Evolutionary conservation across 257 asterid genomes (phyloP), one percentile per base, ranked within the genome.

Genomic region (Nicotiana undulata): DNA sequence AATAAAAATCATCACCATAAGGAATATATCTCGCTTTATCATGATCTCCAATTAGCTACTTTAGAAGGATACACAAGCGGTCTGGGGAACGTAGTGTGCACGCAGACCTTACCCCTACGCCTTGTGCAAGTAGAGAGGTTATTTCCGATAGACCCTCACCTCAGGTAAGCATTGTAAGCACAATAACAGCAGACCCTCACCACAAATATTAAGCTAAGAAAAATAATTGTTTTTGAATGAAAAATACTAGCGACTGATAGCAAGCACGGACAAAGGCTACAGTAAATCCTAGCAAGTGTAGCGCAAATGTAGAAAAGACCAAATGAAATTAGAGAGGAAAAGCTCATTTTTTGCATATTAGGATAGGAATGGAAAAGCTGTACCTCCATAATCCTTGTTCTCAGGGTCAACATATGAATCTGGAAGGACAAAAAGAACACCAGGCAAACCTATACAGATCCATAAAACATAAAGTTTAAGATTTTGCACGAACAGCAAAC

Each of bases 341-440:
- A 3, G 29, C 29, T 20, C 26, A 8, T 28, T 9, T 59, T 59
- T 59, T 20, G 31, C 31, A 3, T 22, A 20, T 20, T 22, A 59
- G 4, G 29, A 59, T 8, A 59, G 31, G 52, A 13, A 56, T 9
- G 74, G 0, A 29, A 64, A 72, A 20, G 67, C 75, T 40, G 13
- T 86, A 95, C 97, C 99, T 87, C 99, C 98, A 63, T 95, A 95
- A 74, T 95, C 98, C 83, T 93, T 95, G 92, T 93, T 91, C 86
- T 93, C 98, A 9, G 98, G 88, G 82, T 95, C 98, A 75, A 95
- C 98, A 84, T 95, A 95, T n/a, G 98, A 95, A 85, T 95, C 98
- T 0, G 98, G 98, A 64, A 95, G 95, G 81, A 95, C 98, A 85
- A 95, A 95, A 53, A 95, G 91, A 82, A 95, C 98, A 26, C 98